These are phyloP conservation scores for Kewa caespitosa DNA, from an alignment of 179 eudicot genomes.

Conservation along the genomic window DNA sequence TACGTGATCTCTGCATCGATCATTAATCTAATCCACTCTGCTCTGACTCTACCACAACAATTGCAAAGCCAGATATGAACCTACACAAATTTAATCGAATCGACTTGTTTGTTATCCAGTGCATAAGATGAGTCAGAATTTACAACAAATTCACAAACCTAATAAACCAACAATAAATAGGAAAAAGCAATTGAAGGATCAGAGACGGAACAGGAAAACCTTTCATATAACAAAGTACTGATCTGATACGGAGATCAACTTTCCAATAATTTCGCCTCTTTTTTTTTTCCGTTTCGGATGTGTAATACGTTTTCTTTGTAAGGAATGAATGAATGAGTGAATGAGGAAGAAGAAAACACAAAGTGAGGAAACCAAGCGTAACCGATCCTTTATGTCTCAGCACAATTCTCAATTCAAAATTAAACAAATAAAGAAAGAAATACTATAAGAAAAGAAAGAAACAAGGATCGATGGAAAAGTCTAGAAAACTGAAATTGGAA, in stretches of 20 bases:
- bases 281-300: no score
- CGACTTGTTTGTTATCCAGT: no score
- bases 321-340: no score
- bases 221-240: background rate
- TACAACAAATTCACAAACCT: no score
- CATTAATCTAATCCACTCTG: conserved; percentile 59
- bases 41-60: conserved; percentile 19
- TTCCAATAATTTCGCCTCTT: no score
- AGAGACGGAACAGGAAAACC: background rate
- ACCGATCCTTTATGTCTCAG: background rate
- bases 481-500: background rate
- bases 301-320: background rate
- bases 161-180: background rate
- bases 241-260: no score
- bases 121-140: no score
- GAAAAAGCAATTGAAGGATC: background rate
- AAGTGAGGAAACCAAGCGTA: no score
- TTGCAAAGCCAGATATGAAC: conserved; percentile 16
- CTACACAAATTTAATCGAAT: no score
- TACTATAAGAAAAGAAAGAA: background rate
- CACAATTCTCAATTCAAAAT: background rate
- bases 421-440: background rate
- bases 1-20: conserved; percentile 96
- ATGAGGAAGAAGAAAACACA: no score
- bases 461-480: background rate